A percentile compares a stretch with the other conserved stretches of the same genome.
phyloP scores from a whole-genome alignment of 176 grass and related monocot genomes.

The Typha latifolia region DNA sequence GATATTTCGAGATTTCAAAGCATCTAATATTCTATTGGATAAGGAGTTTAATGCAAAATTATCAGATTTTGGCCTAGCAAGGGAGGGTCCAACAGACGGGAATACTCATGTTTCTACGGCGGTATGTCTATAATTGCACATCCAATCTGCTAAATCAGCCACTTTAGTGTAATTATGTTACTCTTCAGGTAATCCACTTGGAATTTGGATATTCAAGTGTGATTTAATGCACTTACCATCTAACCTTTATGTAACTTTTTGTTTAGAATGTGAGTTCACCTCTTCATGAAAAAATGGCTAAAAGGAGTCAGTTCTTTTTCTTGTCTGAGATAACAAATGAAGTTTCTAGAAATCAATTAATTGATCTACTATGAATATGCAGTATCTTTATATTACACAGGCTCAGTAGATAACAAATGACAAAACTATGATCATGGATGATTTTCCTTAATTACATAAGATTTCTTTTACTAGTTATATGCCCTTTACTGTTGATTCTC shows the following conservation, averaged over 20 bases:
- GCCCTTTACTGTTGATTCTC: no score
- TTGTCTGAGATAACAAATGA: no score
- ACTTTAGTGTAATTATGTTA: constrained; percentile 2
- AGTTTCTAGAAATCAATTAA: no score
- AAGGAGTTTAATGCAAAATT: constrained; percentile 73
- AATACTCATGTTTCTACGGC: constrained; percentile 85
- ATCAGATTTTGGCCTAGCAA: constrained; percentile 82
- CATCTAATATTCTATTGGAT: constrained; percentile 80
- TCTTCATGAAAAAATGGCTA: no score
- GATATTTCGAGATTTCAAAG: constrained; percentile 95
- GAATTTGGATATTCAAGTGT: neutral
- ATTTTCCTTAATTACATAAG: no score
- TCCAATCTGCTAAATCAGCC: neutral
- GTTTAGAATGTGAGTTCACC: no score
- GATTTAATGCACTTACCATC: neutral
- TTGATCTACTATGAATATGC: no score
- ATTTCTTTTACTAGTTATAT: no score
- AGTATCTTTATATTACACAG: no score
- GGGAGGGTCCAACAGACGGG: constrained; percentile 66
- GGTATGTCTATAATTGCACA: constrained; percentile 33
- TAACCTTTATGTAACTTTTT: neutral
- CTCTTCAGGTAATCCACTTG: neutral
- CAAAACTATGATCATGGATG: no score
- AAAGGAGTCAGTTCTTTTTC: no score
- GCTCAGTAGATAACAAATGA: no score